Conservation (phyloP, 2,329 filamentous ascomycete genomes). For the Tolypocladium endophyticum region DNA sequence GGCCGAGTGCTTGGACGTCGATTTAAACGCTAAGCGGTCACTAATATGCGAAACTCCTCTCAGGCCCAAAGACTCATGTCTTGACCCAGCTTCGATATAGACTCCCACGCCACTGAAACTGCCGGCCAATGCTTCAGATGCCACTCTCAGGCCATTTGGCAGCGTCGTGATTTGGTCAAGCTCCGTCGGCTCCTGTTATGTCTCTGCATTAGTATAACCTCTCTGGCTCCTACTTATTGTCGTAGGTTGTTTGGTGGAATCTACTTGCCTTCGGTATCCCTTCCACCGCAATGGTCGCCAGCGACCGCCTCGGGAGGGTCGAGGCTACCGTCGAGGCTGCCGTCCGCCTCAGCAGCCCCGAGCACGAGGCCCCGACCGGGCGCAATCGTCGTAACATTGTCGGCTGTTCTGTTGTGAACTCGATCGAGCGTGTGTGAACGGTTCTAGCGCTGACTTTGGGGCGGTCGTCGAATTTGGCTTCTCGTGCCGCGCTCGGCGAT, state of each 20-base stretch:
- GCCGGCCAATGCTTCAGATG: conserved; percentile 86
- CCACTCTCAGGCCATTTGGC: conserved; percentile 85
- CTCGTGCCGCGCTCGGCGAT: conserved; percentile 8
- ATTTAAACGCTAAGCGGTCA: conserved; percentile 91
- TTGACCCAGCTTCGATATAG: conserved; percentile 93
- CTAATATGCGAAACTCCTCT: conserved; percentile 92
- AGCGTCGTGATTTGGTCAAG: conserved; percentile 82
- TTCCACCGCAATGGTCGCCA: conserved; percentile 23
- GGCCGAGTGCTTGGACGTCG: conserved; percentile 58
- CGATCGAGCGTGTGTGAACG: neutral
- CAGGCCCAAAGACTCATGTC: too few species aligned
- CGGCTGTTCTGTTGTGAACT: neutral
- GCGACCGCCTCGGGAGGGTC: conserved; percentile 12
- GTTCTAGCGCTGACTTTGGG: neutral
- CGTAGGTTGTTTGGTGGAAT: too few species aligned
- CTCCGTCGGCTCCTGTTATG: conserved; percentile 59
- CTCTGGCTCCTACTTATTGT: too few species aligned
- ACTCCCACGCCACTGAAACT: conserved; percentile 93
- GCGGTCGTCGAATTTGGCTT: neutral
- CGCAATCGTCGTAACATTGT: conserved; percentile 25
- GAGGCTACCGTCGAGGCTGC: conserved; percentile 11
- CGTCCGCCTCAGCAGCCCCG: conserved; percentile 12
- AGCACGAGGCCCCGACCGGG: conserved; percentile 13
- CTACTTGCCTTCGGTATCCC: conserved; percentile 22
- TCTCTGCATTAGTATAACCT: neutral